These are phyloP conservation scores for Chlamydomonas sp. DNA, from an alignment of 139 green algal genomes.

Conservation along the genomic window DNA sequence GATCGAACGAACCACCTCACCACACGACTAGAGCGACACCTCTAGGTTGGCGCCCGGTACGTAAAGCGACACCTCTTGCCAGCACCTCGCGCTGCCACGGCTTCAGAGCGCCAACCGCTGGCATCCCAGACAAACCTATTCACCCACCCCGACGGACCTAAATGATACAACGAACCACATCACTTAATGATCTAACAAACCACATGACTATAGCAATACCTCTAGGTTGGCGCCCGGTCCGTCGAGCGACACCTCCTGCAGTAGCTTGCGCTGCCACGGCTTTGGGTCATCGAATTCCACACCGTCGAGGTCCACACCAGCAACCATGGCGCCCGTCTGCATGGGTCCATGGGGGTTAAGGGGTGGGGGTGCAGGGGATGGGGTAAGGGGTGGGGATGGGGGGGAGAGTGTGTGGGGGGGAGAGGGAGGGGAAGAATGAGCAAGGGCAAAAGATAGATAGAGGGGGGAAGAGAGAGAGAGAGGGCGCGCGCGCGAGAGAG, in stretches of 20 bases:
- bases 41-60: no score
- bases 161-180: no score
- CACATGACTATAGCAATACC: background rate
- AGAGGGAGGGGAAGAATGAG: no score
- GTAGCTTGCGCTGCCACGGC: slow-evolving; percentile 31
- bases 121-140: no score
- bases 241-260: slow-evolving; percentile 36
- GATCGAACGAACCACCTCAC: no score
- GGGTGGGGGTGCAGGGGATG: no score
- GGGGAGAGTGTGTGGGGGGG: no score
- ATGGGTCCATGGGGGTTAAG: background rate
- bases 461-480: background rate
- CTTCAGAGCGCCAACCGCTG: no score
- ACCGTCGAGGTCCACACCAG: slow-evolving; percentile 13
- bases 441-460: background rate
- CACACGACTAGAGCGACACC: no score
- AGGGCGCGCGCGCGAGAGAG: background rate
- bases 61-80: no score
- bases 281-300: slow-evolving; percentile 25
- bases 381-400: no score
- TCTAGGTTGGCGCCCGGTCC: slow-evolving; percentile 21
- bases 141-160: no score
- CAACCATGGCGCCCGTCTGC: slow-evolving; percentile 42
- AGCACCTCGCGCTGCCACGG: slow-evolving; percentile 31
- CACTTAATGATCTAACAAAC: background rate